Base-by-base conservation (phyloP, 768 basidiomycete species). In the Symmetrospora coprosmae region DNA sequence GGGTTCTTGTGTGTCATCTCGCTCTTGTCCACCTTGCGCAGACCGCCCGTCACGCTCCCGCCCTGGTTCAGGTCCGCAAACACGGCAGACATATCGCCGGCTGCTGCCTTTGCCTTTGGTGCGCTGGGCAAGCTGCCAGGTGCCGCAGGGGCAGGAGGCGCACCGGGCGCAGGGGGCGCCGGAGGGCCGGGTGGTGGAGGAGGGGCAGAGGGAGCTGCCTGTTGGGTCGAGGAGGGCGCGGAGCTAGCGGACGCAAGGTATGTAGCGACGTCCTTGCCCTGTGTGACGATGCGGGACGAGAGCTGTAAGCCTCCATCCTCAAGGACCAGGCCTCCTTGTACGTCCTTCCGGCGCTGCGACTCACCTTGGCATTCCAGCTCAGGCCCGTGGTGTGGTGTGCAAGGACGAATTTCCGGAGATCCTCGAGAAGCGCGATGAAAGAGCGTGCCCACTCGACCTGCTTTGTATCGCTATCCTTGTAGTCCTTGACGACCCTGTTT, bases 1-100 rank as follows among this genome's bases (percentile, higher is more conserved):
- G 94, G 92, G 69, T 99, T 97, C 78, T 99, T 97, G 77, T 99
- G 94, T 2, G 90, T 96, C 90, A 92, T 91, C 72, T 96, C 85
- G 64, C 86, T 90, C 76, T 82, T 85, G 70, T 90, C 87, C 28
- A 99, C 94, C 72, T 94, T 96, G 66, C 85, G 82, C 67, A 99
- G 72, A 11, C 86, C 83, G 70, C 85, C 86, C 5, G 92, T 97
- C 33, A 99, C 83, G 3, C 84, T 82, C 64, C 82, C 86, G 0
- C 92, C 91, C 39, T 84, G 80, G 70, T 96, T 96, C 45, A 99
- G 74, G 55, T 88, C 80, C 1, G 89, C 87, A 58, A 99, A 91
- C 25, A 99, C 85, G 3, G 86, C 85, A 4, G 64, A 65, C 55
- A 73, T 69, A 49, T 71, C 71, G 19, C 65, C 68, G 13, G 84